Base-by-base conservation (phyloP, 768 basidiomycete genomes). In the Tricholoma sp. region DNA sequence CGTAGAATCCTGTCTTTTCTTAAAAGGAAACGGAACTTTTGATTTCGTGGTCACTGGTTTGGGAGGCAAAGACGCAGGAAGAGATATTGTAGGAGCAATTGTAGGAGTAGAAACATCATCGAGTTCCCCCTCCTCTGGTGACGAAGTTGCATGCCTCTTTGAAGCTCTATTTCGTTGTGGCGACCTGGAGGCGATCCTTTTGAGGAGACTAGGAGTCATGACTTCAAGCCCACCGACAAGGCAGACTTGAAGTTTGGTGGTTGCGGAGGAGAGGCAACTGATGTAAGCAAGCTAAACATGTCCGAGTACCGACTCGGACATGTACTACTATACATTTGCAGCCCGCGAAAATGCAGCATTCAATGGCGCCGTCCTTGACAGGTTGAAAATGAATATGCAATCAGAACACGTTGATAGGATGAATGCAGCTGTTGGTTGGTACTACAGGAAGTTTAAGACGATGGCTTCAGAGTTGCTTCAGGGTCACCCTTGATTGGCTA, bases 91-190 rank as follows among this genome's bases (percentile, higher is more conserved):
- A 33, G 63, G 45, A 63, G 58, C 61, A 52, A 42, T 18, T 54
- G 66, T 53, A 13, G 64, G 53, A 55, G 63, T 36, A 56, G 57
- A 47, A 56, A 29, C 73, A 67, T 91, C 89, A 70, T 89, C 88
- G 50, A 92, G 73, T 63, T 92, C 90, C 57, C 90, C 90, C 66
- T 92, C 90, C 69, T 92, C 90, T 50, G 89, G 89, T 1, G 88
- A 84, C 9, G 86, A 86, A 2, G 85, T 78, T 8, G 76, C 74
- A 17, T 67, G 73, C 44, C 86, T 77, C 65, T 91, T 90, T 5
- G 68, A 36, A 9, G 80, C 76, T 51, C 86, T 76, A 37, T 71
- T 69, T 56, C 75, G 71, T 1, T 73, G 71, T 47, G 82, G 77
- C 12, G 84, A 82, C 49, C 70, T 68, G 36, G 84, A 83, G 29